These are phyloP conservation scores for Phytophthora sp. DNA, from an alignment of 352 stramenopile species.

Conservation along the genomic window DNA sequence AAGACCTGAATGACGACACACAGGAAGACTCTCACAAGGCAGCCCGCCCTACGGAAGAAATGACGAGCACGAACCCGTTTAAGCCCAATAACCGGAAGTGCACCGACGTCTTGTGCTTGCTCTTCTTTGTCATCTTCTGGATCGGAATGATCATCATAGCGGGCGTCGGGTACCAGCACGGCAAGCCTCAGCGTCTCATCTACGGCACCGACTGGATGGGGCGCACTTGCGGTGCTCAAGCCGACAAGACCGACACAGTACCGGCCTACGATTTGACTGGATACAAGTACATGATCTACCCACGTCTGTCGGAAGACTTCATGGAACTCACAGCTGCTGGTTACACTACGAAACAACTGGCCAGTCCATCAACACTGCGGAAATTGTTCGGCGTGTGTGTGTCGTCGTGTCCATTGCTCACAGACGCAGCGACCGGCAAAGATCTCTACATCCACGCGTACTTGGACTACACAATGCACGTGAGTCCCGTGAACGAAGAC, in stretches of 20 bases:
- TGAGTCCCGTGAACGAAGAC: conserved; percentile 46
- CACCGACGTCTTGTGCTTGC: conserved; percentile 71
- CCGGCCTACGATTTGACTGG: conserved; percentile 69
- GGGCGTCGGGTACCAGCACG: conserved; percentile 62
- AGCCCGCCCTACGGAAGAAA: neutral
- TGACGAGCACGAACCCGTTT: conserved; percentile 60
- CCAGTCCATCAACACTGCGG: conserved; percentile 36
- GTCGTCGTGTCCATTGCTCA: conserved; percentile 53
- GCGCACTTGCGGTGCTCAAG: conserved; percentile 62
- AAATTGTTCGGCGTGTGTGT: conserved; percentile 65
- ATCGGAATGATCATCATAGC: conserved; percentile 75
- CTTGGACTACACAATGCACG: conserved; percentile 50
- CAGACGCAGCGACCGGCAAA: conserved; percentile 29
- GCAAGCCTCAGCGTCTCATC: conserved; percentile 74
- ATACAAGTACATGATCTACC: conserved; percentile 78
- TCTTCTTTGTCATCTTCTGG: conserved; percentile 67
- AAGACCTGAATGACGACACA: conserved; percentile 7
- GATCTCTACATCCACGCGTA: conserved; percentile 69
- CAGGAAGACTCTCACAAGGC: conserved; percentile 6
- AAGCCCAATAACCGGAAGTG: conserved; percentile 77
- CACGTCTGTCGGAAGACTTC: conserved; percentile 68
- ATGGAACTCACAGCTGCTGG: conserved; percentile 30
- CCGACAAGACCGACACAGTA: conserved; percentile 46
- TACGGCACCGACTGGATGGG: conserved; percentile 83
- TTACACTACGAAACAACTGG: conserved; percentile 22